phyloP scores from a whole-genome alignment of 345 rosid species.

The Citrus glauca region DNA sequence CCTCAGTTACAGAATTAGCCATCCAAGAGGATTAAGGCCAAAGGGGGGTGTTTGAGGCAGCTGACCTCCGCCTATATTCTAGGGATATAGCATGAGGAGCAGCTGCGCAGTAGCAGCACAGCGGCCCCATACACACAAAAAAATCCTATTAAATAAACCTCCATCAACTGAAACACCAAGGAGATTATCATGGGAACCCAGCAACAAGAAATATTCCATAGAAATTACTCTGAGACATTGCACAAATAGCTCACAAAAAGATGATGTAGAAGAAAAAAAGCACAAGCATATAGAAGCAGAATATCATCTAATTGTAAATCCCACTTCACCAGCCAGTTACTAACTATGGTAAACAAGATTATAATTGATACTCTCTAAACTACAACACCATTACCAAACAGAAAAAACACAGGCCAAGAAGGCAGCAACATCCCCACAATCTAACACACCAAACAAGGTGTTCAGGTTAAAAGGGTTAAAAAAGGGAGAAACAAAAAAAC shows the following conservation, averaged over 20 bases:
- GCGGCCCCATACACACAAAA: too few relatives aligned
- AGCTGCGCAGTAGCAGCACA: too few relatives aligned
- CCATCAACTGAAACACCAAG: background rate
- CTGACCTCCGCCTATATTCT: too few relatives aligned
- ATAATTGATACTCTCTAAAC: background rate
- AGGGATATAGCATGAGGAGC: too few relatives aligned
- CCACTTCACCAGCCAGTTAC: background rate
- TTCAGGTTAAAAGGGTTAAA: slow-evolving; percentile 15
- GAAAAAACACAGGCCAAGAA: background rate
- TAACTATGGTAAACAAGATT: background rate
- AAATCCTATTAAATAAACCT: too few relatives aligned
- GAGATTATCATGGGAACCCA: background rate
- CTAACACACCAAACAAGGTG: slow-evolving; percentile 26
- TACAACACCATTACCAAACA: background rate
- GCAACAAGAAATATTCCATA: background rate
- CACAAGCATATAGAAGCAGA: background rate
- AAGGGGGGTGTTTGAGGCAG: too few relatives aligned
- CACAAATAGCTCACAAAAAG: background rate
- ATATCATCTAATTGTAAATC: background rate
- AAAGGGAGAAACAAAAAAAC: background rate
- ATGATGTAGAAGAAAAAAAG: background rate
- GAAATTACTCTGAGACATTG: background rate
- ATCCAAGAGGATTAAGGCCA: too few relatives aligned
- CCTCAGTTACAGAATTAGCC: too few relatives aligned
- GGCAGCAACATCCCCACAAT: background rate